Evolutionary conservation across 306 rosid species (phyloP).

Genomic region (Dalbergia cochinchinensis): DNA sequence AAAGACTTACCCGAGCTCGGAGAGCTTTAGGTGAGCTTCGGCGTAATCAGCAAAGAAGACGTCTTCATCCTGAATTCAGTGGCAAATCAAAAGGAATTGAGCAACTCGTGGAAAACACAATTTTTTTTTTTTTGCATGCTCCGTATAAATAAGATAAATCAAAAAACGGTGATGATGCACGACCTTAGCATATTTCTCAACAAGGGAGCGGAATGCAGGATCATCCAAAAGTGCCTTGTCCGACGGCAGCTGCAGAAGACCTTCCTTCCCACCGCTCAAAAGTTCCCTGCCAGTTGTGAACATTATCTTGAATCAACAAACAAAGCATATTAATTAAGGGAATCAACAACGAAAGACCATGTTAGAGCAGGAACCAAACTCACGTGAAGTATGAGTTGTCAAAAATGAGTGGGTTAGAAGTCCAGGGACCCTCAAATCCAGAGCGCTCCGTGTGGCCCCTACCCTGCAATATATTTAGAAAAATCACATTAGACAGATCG

Average conservation of each 20-base stretch:
- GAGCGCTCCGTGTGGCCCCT: slow-evolving; percentile 96
- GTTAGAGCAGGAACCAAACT: slow-evolving; percentile 11
- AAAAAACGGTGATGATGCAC: background rate
- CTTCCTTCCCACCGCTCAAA: slow-evolving; percentile 83
- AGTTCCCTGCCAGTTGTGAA: slow-evolving; percentile 63
- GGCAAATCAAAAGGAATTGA: background rate
- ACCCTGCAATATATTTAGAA: slow-evolving; percentile 53
- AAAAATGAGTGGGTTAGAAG: slow-evolving; percentile 88
- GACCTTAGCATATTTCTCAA: slow-evolving; percentile 95
- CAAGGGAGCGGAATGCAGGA: slow-evolving; percentile 94
- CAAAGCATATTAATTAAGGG: background rate
- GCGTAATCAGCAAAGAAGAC: slow-evolving; percentile 84
- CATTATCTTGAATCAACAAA: background rate
- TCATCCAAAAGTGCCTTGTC: slow-evolving; percentile 87
- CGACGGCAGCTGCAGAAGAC: slow-evolving; percentile 80
- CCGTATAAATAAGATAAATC: background rate
- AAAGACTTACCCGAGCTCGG: slow-evolving; percentile 86
- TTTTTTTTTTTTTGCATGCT: too few relatives aligned
- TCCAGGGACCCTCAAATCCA: slow-evolving; percentile 99
- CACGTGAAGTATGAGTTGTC: slow-evolving; percentile 91
- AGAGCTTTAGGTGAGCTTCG: slow-evolving; percentile 79
- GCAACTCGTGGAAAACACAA: background rate
- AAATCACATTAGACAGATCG: background rate
- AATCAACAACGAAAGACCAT: too few relatives aligned
- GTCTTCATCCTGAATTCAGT: slow-evolving; percentile 76